A percentile compares a stretch with the other conserved stretches of the same genome.
phyloP scores from a whole-genome alignment of 2,329 filamentous ascomycete genomes.

The Chaetothyriales sp. region DNA sequence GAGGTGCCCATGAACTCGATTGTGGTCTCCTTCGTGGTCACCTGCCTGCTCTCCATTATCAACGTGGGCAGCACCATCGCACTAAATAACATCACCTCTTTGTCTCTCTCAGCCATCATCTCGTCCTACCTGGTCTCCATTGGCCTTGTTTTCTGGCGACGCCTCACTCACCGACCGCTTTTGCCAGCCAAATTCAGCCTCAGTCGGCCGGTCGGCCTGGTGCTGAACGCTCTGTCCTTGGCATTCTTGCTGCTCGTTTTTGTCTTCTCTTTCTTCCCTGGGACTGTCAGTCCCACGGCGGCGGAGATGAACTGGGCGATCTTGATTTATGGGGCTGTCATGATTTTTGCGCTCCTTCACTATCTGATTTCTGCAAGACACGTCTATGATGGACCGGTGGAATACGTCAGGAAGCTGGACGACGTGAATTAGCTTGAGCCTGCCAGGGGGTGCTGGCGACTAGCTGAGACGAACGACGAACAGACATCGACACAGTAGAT shows the following conservation, averaged over 20 bases:
- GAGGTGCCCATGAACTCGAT: constrained; percentile 16
- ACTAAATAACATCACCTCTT: constrained; percentile 28
- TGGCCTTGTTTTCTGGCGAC: constrained; percentile 23
- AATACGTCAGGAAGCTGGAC: constrained; percentile 16
- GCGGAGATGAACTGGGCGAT: constrained; percentile 20
- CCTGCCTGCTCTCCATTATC: constrained; percentile 27
- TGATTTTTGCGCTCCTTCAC: constrained; percentile 17
- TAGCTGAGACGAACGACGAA: not conserved
- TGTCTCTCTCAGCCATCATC: constrained; percentile 25
- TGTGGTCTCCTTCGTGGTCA: constrained; percentile 32
- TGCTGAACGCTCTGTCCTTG: constrained; percentile 24
- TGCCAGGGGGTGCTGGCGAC: not conserved
- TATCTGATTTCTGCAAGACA: constrained; percentile 17
- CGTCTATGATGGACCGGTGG: constrained; percentile 21
- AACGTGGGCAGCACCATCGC: constrained; percentile 23
- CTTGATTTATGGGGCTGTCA: constrained; percentile 18
- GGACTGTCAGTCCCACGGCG: constrained; percentile 9
- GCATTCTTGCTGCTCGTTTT: constrained; percentile 17
- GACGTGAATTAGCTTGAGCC: not conserved
- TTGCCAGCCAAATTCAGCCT: constrained; percentile 26
- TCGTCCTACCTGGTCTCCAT: constrained; percentile 27
- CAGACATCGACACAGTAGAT: too few species aligned
- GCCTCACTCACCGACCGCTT: constrained; percentile 22
- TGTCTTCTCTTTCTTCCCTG: constrained; percentile 20
- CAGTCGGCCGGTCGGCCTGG: constrained; percentile 23